Base-by-base conservation (phyloP, 495 filamentous ascomycete species). In the Penicillium argentinense region DNA sequence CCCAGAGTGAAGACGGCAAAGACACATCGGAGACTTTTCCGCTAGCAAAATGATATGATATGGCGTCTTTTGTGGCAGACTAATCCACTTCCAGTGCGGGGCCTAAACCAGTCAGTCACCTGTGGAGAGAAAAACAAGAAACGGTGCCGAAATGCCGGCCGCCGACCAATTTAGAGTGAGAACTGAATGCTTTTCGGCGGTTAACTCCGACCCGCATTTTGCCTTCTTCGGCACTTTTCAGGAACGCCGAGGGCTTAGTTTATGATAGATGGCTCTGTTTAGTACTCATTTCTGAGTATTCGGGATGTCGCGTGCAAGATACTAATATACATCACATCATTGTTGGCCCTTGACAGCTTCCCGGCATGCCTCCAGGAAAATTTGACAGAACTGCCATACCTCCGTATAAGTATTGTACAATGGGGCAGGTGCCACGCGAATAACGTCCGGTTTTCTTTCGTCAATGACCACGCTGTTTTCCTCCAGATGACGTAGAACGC, bases 351-450 rank as follows among this genome's bases (percentile, higher is more conserved):
- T 42, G 27, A 66, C 57, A 4, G 69, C 70, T 18, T 64, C 54
- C 38, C 40, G 56, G 30, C 72, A 75, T 1, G 67, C 72, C 28
- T 64, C 26, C 14, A 63, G 36, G 47, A 75, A 75, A 27, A 73
- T 80, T 44, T 78, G 66, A 14, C 84, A 82, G 64, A 97, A 97
- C 8, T 73, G 59, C 69, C 83, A 88, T 13, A 89, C 86, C 56
- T 98, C 93, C 39, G 61, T 61, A 62, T 85, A 97, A 0, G 75
- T 82, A 66, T 96, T 97, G 65, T 96, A 98, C 42, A 97, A 59
- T 25, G 93, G 91, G 23, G 88, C 84, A 1, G 93, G 95, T 13
- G 92, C 90, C n/a, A 97, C 87, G 5, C 93, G 74, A 23, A 98
- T 79, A 19, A 98, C 95, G 65, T 96, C 83, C 16, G 93, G 93